Conservation (phyloP, 1,284 basidiomycete genomes). For the Irpex sp. region DNA sequence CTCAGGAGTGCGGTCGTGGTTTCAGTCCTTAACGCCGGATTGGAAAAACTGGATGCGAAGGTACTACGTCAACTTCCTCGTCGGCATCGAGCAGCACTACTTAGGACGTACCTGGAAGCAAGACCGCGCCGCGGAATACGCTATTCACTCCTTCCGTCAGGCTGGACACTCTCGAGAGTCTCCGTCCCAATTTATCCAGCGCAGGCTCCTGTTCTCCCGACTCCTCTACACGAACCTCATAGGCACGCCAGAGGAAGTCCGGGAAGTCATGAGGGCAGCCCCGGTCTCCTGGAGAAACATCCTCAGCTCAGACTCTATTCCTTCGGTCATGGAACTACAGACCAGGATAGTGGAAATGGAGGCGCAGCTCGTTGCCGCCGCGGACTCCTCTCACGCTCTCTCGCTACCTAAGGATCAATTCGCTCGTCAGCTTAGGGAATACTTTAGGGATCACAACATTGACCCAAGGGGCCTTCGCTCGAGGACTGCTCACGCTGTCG, state of each 20-base stretch:
- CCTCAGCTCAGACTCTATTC: background rate
- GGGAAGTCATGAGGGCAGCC: background rate
- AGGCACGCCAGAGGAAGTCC: background rate
- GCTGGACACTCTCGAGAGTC: background rate
- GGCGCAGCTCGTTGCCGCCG: background rate
- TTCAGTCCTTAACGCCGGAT: background rate
- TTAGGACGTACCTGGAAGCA: background rate
- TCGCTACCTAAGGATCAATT: background rate
- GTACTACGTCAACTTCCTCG: background rate
- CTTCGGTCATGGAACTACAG: slow-evolving; percentile 1
- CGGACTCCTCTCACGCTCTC: background rate
- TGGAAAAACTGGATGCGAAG: background rate
- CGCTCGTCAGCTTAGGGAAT: too few relatives aligned
- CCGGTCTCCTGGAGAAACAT: background rate
- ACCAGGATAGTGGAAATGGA: background rate
- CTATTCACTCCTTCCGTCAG: background rate
- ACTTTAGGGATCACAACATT: too few relatives aligned
- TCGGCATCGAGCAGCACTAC: background rate
- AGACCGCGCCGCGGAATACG: background rate
- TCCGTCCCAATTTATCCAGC: slow-evolving; percentile 3
- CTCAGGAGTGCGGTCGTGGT: background rate
- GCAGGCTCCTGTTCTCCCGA: background rate
- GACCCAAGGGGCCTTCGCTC: too few relatives aligned
- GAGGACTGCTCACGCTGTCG: too few relatives aligned
- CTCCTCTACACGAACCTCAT: background rate